Percentiles rank a stretch among this genome's conserved stretches.
Conservation (phyloP, 371 early-diverging fungal species). For the Rhizopus microsporus region DNA sequence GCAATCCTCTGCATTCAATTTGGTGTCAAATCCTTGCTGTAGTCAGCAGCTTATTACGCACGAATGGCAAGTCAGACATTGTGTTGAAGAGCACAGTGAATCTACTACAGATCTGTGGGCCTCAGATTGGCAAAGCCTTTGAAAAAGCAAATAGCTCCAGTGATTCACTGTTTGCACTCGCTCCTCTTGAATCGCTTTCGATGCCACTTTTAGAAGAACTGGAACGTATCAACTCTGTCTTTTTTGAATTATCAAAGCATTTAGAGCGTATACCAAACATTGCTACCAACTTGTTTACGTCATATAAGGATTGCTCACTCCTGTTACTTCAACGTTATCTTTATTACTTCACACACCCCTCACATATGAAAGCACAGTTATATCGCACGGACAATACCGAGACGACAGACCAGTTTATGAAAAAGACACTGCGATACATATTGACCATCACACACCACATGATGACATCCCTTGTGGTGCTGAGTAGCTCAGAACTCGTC, state of each 20-base stretch:
- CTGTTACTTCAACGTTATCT: conserved; percentile 38
- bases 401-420: conserved; percentile 16
- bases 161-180: conserved; percentile 26
- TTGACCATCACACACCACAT: conserved; percentile 15
- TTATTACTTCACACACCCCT: conserved; percentile 47
- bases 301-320: conserved; percentile 39
- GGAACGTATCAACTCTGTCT: conserved; percentile 36
- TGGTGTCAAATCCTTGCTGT: conserved; percentile 49
- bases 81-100: conserved; percentile 25
- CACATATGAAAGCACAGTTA: conserved; percentile 46
- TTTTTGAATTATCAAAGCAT: conserved; percentile 34
- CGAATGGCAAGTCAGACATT: conserved; percentile 13
- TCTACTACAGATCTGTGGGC: conserved; percentile 41
- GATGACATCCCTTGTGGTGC: conserved; percentile 21
- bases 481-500: conserved; percentile 26
- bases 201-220: conserved; percentile 43
- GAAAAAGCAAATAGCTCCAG: conserved; percentile 30
- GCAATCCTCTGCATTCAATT: conserved; percentile 40
- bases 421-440: neutral
- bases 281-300: conserved; percentile 29
- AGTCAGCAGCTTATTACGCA: conserved; percentile 27
- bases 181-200: conserved; percentile 37
- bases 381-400: conserved; percentile 40
- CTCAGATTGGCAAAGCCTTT: conserved; percentile 41
- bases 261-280: conserved; percentile 20